Percentiles rank a stretch among this genome's conserved stretches.
These are phyloP conservation scores for Coriolopsis trogii DNA, from an alignment of 1,284 basidiomycete genomes.

Conservation along the genomic window DNA sequence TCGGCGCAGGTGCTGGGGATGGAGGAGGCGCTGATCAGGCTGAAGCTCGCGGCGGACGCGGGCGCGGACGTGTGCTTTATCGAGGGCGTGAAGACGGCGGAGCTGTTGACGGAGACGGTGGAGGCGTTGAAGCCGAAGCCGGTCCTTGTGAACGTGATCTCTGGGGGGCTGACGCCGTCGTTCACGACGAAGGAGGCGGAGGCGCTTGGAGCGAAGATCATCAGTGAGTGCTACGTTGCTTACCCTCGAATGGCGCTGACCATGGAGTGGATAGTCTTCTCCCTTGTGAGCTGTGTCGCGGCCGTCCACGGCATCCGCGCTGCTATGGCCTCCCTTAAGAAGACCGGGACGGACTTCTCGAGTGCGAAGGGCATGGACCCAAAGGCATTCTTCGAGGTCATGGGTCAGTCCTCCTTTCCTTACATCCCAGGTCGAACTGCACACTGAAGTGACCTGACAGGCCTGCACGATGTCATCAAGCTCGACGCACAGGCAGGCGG, in stretches of 20 bases:
- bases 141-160: conserved; percentile 77
- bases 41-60: conserved; percentile 72
- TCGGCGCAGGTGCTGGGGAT: conserved; percentile 80
- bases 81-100: conserved; percentile 75
- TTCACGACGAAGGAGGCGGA: conserved; percentile 73
- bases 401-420: conserved; percentile 45
- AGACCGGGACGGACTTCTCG: conserved; percentile 72
- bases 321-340: conserved; percentile 73
- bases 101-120: conserved; percentile 67
- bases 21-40: conserved; percentile 74
- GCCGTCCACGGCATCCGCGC: conserved; percentile 72
- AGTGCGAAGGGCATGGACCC: conserved; percentile 78
- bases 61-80: conserved; percentile 88
- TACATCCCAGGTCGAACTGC: not conserved
- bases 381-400: conserved; percentile 74
- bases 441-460: conserved; percentile 31
- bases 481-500: conserved; percentile 66
- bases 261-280: conserved; percentile 51
- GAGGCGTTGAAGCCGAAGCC: conserved; percentile 71
- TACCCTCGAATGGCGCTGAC: not conserved
- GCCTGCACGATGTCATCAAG: conserved; percentile 57
- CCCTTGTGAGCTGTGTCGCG: conserved; percentile 71
- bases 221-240: conserved; percentile 51
- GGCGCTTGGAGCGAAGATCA: conserved; percentile 71
- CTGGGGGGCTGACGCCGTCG: conserved; percentile 74